These are phyloP conservation scores for Trametes sanguinea DNA, from an alignment of 768 basidiomycete species.

Conservation along the genomic window DNA sequence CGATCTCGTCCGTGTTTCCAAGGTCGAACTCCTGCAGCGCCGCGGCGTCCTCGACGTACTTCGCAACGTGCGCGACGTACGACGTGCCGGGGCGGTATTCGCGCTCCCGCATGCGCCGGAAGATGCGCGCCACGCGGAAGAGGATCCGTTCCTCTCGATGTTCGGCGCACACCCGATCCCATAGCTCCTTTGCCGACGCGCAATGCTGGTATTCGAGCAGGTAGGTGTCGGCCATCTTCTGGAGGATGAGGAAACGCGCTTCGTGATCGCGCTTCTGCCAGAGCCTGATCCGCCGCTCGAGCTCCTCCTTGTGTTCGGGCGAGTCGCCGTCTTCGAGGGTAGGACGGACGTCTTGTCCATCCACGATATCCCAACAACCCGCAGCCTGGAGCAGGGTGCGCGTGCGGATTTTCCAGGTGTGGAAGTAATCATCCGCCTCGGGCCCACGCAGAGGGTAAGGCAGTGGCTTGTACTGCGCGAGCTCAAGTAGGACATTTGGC, in stretches of 20 bases:
- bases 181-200: background rate
- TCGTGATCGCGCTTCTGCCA: constrained; percentile 1
- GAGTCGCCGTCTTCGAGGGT: background rate
- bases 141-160: background rate
- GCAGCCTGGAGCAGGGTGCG: background rate
- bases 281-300: background rate
- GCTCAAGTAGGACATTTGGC: background rate
- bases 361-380: background rate
- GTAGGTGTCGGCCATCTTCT: background rate
- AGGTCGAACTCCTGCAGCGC: background rate
- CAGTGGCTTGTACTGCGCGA: background rate
- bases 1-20: background rate
- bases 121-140: background rate
- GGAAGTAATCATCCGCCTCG: background rate
- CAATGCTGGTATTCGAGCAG: background rate
- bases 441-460: background rate
- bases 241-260: background rate
- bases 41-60: background rate
- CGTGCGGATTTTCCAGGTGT: background rate
- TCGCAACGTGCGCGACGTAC: background rate
- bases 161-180: background rate
- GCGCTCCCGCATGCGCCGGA: background rate
- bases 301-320: background rate
- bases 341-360: background rate
- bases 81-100: background rate